Evolutionary conservation across 2,329 filamentous ascomycete genomes (phyloP).

Genomic region (Cercospora janseana): DNA sequence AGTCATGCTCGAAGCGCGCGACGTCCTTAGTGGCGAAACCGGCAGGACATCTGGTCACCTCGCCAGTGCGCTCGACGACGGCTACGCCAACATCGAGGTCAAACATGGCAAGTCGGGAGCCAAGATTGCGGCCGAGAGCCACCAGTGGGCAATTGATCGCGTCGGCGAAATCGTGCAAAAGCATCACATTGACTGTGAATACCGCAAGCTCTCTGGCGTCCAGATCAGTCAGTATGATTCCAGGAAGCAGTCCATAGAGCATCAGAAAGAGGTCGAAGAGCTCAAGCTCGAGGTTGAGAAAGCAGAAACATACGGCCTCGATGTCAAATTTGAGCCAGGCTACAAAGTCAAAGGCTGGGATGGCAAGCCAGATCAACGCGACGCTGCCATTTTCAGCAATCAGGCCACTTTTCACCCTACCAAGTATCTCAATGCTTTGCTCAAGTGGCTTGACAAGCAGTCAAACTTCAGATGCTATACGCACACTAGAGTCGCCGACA

Average conservation of each 20-base stretch:
- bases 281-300: conserved; percentile 49
- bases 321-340: conserved; percentile 45
- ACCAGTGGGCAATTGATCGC: conserved; percentile 54
- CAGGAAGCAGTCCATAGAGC: conserved; percentile 40
- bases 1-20: conserved; percentile 54
- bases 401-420: conserved; percentile 60
- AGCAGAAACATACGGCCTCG: conserved; percentile 47
- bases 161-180: conserved; percentile 52
- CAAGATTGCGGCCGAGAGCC: conserved; percentile 52
- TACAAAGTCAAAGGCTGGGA: conserved; percentile 54
- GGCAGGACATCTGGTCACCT: conserved; percentile 57
- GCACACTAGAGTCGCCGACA: conserved; percentile 49
- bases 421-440: conserved; percentile 54
- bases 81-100: conserved; percentile 51
- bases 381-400: conserved; percentile 47
- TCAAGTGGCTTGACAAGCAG: conserved; percentile 53
- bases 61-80: conserved; percentile 55
- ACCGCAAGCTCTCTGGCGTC: conserved; percentile 51
- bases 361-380: conserved; percentile 52
- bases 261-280: conserved; percentile 48
- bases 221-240: conserved; percentile 51
- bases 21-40: conserved; percentile 55
- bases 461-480: conserved; percentile 56
- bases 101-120: conserved; percentile 55
- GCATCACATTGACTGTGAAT: conserved; percentile 57